Conservation (phyloP, 139 green algal genomes). For the Coccomyxa sp. region DNA sequence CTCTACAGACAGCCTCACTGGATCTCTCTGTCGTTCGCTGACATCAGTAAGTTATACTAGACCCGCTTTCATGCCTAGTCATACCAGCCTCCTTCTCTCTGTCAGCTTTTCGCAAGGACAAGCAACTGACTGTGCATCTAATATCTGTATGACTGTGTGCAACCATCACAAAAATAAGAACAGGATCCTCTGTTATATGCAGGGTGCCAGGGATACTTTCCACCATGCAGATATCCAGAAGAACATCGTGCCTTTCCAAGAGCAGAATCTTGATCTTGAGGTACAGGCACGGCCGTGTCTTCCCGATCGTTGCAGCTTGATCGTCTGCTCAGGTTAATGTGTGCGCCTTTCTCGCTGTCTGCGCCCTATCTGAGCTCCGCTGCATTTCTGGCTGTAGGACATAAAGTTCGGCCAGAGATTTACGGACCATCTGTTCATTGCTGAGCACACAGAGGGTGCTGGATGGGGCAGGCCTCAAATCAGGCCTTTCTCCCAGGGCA, state of each 20-base stretch:
- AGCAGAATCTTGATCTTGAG: neutral
- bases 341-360: too few species aligned
- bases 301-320: neutral
- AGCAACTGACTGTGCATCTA: too few species aligned
- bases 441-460: slow-evolving; percentile 31
- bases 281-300: neutral
- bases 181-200: neutral
- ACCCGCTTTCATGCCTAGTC: too few species aligned
- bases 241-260: neutral
- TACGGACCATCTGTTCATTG: slow-evolving; percentile 74
- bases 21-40: too few species aligned
- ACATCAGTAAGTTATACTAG: too few species aligned
- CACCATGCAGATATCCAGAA: neutral
- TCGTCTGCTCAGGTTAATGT: too few species aligned
- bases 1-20: too few species aligned
- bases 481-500: slow-evolving; percentile 33
- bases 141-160: too few species aligned
- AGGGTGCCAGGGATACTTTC: neutral
- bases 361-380: too few species aligned
- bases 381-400: slow-evolving; percentile 20
- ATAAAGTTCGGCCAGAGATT: slow-evolving; percentile 52
- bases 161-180: neutral
- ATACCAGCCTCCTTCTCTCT: too few species aligned
- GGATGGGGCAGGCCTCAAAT: slow-evolving; percentile 67
- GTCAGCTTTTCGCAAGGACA: too few species aligned